Base-by-base conservation (phyloP, 768 basidiomycete genomes). In the Ephemerocybe angulata region DNA sequence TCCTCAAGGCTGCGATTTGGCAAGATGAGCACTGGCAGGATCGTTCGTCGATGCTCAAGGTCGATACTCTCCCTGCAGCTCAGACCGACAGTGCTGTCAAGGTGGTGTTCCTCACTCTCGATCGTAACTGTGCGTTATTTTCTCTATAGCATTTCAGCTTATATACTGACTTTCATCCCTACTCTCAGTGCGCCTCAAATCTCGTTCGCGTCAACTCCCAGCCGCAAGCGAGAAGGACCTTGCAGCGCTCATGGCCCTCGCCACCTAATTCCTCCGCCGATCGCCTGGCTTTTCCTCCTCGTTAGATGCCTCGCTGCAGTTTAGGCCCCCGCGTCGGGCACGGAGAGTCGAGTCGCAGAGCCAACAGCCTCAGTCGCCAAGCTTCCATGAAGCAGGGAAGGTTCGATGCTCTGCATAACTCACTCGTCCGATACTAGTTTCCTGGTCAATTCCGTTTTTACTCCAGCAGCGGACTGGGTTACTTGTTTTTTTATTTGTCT, bases 1-100 rank as follows among this genome's bases (percentile, higher is more conserved):
- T 99, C 55, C 79, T 98, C 41, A 87, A 90, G 63, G 89, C 93
- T 31, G 94, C 92, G 17, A 80, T 90, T 48, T 98, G 93, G 90
- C 96, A 98, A 65, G 81, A 88, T 52, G 88, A 93, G 30, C 93
- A 98, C 65, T 98, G 93, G 85, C 74, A 86, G 30, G 91, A 96
- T 72, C 85, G 93, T 17, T 86, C 91, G 0, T 76, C 75, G 3
- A 73, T 96, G 67, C 78, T 98, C 49, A 81, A 80, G 56, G 68
- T 37, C 70, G 17, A 60, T 63, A 19, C 61, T 65, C 7, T 48
- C 17, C 67, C 65, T 24, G 59, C 65, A 15, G 58, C 69, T n/a
- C 69, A 65, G 44, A 77, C 80, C 22, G 72, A 70, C 19, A 65
- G 71, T 58, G 81, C 84, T 21, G 82, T 86, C 48, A 94, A 93